These are phyloP conservation scores for Fabrea salina DNA, from an alignment of 169 alveolate genomes.

Conservation along the genomic window DNA sequence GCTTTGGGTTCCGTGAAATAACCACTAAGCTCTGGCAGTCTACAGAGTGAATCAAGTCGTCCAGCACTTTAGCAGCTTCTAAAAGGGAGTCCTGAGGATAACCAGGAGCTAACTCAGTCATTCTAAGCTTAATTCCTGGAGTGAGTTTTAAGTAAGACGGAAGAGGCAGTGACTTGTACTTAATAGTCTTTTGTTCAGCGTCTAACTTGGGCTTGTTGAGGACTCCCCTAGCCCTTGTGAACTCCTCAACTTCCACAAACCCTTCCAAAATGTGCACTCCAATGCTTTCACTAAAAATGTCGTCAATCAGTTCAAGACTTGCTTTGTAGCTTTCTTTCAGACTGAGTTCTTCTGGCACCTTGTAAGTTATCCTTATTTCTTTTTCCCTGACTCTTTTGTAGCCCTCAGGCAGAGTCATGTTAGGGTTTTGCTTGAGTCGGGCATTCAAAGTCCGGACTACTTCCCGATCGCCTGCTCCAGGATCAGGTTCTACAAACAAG, in stretches of 20 bases:
- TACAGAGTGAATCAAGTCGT: conserved; percentile 10
- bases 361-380: conserved; percentile 34
- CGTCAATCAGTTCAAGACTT: conserved; percentile 47
- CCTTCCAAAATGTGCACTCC: conserved; percentile 52
- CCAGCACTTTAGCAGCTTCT: conserved; percentile 3
- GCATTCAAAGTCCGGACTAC: conserved; percentile 17
- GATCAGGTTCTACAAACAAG: conserved; percentile 60
- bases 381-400: conserved; percentile 28
- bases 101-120: neutral
- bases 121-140: neutral
- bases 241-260: conserved; percentile 34
- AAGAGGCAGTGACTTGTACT: neutral
- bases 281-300: conserved; percentile 15
- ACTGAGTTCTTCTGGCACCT: conserved; percentile 35
- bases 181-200: neutral
- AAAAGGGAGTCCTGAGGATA: neutral
- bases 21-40: neutral
- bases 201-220: conserved; percentile 27
- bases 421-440: conserved; percentile 19
- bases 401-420: conserved; percentile 36
- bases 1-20: conserved; percentile 13
- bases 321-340: conserved; percentile 28
- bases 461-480: conserved; percentile 47
- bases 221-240: conserved; percentile 39
- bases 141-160: neutral